phyloP scores from a whole-genome alignment of 202 grass and related monocot species.

The Carex arenaria region DNA sequence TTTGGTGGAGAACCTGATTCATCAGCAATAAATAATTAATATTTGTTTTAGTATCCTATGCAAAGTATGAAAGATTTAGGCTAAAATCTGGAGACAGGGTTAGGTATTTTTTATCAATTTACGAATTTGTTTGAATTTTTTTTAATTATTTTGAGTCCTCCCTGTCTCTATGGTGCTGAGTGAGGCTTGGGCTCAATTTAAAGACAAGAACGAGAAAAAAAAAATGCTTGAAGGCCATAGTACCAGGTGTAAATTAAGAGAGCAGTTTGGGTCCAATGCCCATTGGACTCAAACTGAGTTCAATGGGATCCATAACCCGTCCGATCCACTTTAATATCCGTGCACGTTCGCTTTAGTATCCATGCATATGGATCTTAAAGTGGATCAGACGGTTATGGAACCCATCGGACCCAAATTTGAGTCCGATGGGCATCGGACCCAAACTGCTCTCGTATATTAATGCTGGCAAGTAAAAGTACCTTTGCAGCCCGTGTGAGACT shows the following conservation, averaged over 20 bases:
- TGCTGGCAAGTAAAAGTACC: slow-evolving; percentile 20
- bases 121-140: neutral
- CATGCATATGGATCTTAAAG: too few relatives aligned
- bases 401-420: too few relatives aligned
- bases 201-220: neutral
- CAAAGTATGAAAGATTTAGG: neutral
- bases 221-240: slow-evolving; percentile 4
- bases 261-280: too few relatives aligned
- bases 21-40: neutral
- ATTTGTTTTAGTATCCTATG: neutral
- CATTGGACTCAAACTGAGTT: too few relatives aligned
- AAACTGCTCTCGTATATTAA: neutral
- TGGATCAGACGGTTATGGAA: too few relatives aligned
- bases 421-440: too few relatives aligned
- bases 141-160: neutral
- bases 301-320: too few relatives aligned
- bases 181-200: neutral
- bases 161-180: neutral
- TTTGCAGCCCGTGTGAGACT: slow-evolving; percentile 62
- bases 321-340: too few relatives aligned
- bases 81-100: neutral
- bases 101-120: neutral
- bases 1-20: slow-evolving; percentile 68
- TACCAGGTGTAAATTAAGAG: neutral
- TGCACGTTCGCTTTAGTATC: too few relatives aligned